Evolutionary conservation across 73 alveolate species (phyloP), one percentile per base, ranked within the genome.

Genomic region (Paramecium primaurelia): DNA sequence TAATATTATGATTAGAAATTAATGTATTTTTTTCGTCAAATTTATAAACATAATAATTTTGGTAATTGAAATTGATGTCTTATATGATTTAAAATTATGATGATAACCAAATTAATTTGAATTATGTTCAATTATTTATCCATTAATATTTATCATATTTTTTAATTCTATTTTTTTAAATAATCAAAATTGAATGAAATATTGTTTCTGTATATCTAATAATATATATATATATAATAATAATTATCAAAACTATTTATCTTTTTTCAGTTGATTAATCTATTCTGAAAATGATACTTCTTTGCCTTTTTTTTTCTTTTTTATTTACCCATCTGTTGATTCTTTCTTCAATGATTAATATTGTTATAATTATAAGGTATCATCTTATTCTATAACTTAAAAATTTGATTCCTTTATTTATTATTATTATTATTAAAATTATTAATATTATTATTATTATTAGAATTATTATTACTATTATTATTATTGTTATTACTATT

Each of bases 271-370:
- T 38, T 75, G 22, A n/a, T 38, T 42, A 36, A 75, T 75, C 9
- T 75, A 75, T 75, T 75, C 58, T 30, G 88, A 75, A 42, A 75
- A 75, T 37, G 88, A 75, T 38, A 75, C 88, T 75, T 75, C 88
- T 38, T 75, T 75, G 4, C 37, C 60, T 80, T 80, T 80, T 16
- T 40, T 80, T 64, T 80, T 80, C 47, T 80, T 80, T 80, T 80
- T 45, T 2, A 20, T 25, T 80, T 40, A 8, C 8, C 16, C 75
- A 22, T 54, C 69, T 18, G 32, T 54, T 7, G 69, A 54, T 54
- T 20, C 12, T 25, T 45, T 28, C 44, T 28, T 28, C 10, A 10
- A 25, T 80, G 16, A 42, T 45, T 80, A 45, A 32, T 54, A 80
- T 14, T 40, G 30, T 3, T 80, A 49, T 10, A 32, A 44, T 45